A percentile compares a stretch with the other conserved stretches of the same genome.
Conservation (phyloP, 2,329 filamentous ascomycete species). For the Fusarium pseudocircinatum region DNA sequence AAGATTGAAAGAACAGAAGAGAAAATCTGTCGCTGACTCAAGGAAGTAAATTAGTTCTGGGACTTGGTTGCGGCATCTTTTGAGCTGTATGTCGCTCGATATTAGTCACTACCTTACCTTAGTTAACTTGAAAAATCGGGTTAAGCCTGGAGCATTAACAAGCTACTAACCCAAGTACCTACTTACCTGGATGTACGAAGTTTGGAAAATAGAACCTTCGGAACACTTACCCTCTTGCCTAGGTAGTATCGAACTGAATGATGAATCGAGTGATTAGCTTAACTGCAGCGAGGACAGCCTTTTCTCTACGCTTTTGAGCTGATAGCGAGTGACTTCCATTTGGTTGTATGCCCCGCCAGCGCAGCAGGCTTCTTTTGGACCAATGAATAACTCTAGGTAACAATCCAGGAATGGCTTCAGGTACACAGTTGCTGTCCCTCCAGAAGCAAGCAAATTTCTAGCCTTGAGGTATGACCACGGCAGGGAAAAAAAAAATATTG, state of each 20-base stretch:
- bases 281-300: background rate
- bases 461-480: background rate
- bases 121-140: constrained; percentile 13
- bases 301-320: constrained; percentile 2
- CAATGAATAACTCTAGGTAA: background rate
- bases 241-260: background rate
- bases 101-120: constrained; percentile 24
- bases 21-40: background rate
- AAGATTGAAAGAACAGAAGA: background rate
- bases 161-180: background rate
- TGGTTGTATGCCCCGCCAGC: constrained; percentile 22
- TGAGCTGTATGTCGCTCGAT: constrained; percentile 9
- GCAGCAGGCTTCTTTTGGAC: background rate
- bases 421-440: background rate
- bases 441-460: background rate
- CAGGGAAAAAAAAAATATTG: too few relatives aligned
- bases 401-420: background rate
- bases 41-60: background rate
- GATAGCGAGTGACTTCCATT: constrained; percentile 22
- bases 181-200: background rate
- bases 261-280: background rate
- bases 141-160: background rate
- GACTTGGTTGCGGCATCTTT: constrained; percentile 8
- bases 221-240: background rate
- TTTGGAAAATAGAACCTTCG: background rate